Evolutionary conservation across 1,284 basidiomycete species (phyloP).

Genomic region (Ustilago esculenta): DNA sequence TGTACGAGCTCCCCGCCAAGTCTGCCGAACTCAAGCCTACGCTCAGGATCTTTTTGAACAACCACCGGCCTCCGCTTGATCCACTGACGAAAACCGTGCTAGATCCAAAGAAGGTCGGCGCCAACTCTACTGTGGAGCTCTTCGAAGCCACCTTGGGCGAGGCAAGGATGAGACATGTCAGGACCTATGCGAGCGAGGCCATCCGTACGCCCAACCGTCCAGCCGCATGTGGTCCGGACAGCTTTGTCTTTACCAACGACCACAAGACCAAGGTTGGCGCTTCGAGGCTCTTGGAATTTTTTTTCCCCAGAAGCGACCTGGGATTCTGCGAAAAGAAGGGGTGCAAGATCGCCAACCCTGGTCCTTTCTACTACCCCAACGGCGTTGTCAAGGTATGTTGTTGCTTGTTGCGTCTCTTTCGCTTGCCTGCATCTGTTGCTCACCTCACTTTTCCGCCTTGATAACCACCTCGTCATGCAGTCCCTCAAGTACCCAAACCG

Average conservation of each 20-base stretch:
- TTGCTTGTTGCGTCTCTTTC: not conserved
- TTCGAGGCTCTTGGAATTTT: slow-evolving; percentile 25
- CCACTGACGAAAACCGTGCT: slow-evolving; percentile 20
- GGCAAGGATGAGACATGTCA: slow-evolving; percentile 71
- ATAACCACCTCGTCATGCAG: not conserved
- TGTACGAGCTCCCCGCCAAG: slow-evolving; percentile 64
- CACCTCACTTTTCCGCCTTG: not conserved
- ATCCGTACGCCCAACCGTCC: slow-evolving; percentile 78
- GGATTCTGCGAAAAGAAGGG: slow-evolving; percentile 51
- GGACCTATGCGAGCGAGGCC: slow-evolving; percentile 72
- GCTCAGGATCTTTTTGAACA: slow-evolving; percentile 55
- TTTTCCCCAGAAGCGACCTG: slow-evolving; percentile 35
- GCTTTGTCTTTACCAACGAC: slow-evolving; percentile 60
- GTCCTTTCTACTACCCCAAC: slow-evolving; percentile 45
- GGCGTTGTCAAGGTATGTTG: slow-evolving; percentile 24
- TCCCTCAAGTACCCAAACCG: slow-evolving; percentile 24
- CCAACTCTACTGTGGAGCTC: slow-evolving; percentile 78
- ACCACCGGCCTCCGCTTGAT: slow-evolving; percentile 54
- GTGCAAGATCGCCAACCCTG: slow-evolving; percentile 52
- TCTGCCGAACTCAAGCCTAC: slow-evolving; percentile 39
- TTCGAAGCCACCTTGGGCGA: slow-evolving; percentile 73
- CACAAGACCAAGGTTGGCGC: slow-evolving; percentile 46
- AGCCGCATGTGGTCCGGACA: slow-evolving; percentile 69
- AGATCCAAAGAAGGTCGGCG: slow-evolving; percentile 70
- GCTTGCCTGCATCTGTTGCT: not conserved